Evolutionary conservation across 306 rosid genomes (phyloP).

Genomic region (Begonia peltatifolia): DNA sequence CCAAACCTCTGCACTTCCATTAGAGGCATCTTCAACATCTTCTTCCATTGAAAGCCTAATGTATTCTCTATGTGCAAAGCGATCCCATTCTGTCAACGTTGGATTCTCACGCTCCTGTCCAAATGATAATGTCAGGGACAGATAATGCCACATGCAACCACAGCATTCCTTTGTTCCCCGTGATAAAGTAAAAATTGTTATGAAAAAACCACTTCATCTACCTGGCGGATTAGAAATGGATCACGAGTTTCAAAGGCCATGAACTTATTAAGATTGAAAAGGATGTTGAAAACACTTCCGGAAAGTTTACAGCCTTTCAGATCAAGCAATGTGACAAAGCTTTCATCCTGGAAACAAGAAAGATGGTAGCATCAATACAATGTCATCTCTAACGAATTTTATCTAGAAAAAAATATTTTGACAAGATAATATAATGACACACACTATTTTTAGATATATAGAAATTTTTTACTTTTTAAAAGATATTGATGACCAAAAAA

Average conservation of each 20-base stretch:
- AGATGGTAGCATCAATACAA: background rate
- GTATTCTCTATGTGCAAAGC: conserved; percentile 98
- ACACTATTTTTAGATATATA: too few relatives aligned
- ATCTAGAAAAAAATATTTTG: background rate
- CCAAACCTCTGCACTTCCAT: conserved; percentile 99
- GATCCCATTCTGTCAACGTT: conserved; percentile 98
- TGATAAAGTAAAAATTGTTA: background rate
- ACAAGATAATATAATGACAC: background rate
- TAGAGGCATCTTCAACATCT: conserved; percentile 98
- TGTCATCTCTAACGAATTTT: background rate
- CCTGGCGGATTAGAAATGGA: conserved; percentile 99
- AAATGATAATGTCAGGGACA: conserved; percentile 16
- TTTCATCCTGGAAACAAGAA: conserved; percentile 50
- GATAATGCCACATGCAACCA: conserved; percentile 3
- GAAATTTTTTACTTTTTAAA: too few relatives aligned
- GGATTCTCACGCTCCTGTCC: conserved; percentile 99
- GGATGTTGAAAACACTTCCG: conserved; percentile 87
- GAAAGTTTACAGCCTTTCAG: conserved; percentile 92
- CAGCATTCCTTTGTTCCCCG: background rate
- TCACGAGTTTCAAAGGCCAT: conserved; percentile 99
- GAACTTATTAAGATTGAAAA: conserved; percentile 95
- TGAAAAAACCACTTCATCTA: conserved; percentile 6
- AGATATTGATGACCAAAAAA: conserved; percentile 1
- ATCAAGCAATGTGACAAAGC: conserved; percentile 58
- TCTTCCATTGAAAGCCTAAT: conserved; percentile 99